phyloP scores from a whole-genome alignment of 2,329 filamentous ascomycete species.

The Diaporthe citriasiana region DNA sequence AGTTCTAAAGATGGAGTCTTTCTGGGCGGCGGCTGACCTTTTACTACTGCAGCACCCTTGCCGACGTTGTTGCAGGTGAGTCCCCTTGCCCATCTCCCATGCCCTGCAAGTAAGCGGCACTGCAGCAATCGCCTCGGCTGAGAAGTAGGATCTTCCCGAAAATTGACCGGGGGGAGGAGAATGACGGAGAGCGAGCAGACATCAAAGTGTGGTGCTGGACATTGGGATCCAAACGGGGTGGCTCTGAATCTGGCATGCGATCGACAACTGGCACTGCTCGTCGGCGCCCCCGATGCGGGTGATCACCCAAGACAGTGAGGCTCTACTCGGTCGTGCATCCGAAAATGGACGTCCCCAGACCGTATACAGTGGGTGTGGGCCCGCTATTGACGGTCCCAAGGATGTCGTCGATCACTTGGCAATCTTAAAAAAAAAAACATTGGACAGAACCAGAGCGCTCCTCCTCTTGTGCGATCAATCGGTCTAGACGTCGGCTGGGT shows the following conservation, averaged over 20 bases:
- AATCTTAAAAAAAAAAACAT: conserved; percentile 30
- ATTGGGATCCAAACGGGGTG: conserved; percentile 15
- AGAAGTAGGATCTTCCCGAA: background rate
- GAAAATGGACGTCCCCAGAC: conserved; percentile 1
- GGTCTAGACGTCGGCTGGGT: background rate
- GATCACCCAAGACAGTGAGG: conserved; percentile 20
- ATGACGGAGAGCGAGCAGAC: background rate
- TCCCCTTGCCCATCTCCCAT: conserved; percentile 18
- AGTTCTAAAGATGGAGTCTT: background rate
- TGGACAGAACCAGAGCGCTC: no score
- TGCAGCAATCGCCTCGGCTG: background rate
- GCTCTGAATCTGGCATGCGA: conserved; percentile 1
- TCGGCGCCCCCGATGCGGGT: conserved; percentile 15
- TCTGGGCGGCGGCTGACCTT: conserved; percentile 3
- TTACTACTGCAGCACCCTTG: background rate
- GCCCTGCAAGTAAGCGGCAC: background rate
- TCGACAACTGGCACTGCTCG: conserved; percentile 4
- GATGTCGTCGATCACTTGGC: conserved; percentile 32
- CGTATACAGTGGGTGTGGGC: background rate
- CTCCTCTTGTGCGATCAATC: background rate
- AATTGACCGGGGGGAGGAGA: background rate
- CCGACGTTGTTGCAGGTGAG: conserved; percentile 16
- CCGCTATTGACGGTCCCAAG: conserved; percentile 23
- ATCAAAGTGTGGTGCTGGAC: background rate
- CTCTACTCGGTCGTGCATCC: conserved; percentile 27